Evolutionary conservation across 202 grass and related monocot species (phyloP), one percentile per base, ranked within the genome.

Genomic region (Panicum virgatum): DNA sequence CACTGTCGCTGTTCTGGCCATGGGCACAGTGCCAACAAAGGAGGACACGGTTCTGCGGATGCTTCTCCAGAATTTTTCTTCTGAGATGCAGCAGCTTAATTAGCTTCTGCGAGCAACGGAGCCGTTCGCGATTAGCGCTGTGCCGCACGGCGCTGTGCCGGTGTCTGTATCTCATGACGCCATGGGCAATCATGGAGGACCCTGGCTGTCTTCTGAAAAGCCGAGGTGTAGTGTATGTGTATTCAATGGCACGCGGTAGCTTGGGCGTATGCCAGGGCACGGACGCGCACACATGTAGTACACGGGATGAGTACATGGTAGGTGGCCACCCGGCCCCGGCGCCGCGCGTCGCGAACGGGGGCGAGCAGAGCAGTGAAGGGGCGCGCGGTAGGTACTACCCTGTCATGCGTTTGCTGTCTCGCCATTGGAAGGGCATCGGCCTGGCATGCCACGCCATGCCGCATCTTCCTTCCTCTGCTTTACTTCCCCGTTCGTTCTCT

Each of bases 341-440:
- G 22, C 36, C 50, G 38, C 76, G 65, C 43, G 30, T 8, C 47
- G 58, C 40, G 15, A 57, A 27, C 56, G 61, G 62, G 76, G 62
- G 76, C 25, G 59, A 12, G 61, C 77, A 81, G 59, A 12, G 61
- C 77, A 81, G 42, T 72, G 72, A 65, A 77, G 46, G 38, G 62
- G 30, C 36, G 29, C 47, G 5, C n/a, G 39, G 45, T 34, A 34
- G 39, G 45, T 34, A 34, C 32, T 56, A 71, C 77, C 45, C 51
- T 44, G 80, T 69, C 63, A 61, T 27, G 73, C 40, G 20, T 80
- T 25, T 66, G 68, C 48, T 47, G 38, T 39, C 72, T 43, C 54
- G 3, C 83, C 26, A 73, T 60, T 76, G 76, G 62, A 69, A 68
- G 18, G 53, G 22, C 50, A 12, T 23, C 43, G 53, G 44, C 32